Base-by-base conservation (phyloP, 2,329 filamentous ascomycete species). In the Gnomoniopsis smithogilvyi region DNA sequence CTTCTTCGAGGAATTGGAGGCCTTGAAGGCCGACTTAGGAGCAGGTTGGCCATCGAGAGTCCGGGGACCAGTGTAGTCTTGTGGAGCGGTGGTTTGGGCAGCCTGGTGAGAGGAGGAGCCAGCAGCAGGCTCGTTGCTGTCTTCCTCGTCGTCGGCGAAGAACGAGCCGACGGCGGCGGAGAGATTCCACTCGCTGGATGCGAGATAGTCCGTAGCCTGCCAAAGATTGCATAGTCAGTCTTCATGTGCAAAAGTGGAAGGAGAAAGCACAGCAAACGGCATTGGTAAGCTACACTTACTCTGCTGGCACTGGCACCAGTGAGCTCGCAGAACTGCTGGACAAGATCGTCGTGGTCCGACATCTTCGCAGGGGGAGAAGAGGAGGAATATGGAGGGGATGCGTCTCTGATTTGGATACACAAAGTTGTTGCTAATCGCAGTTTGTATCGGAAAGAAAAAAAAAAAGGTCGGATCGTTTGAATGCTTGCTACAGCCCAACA, bases 131-230 rank as follows among this genome's bases (percentile, higher is more conserved):
- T 78, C 75, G 60, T 77, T 74, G 36, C 74, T 72, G 10, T 68
- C 73, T 57, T 83, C 80, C 26, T 86, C 83, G 36, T 79, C 74
- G 59, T 84, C 78, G 61, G 79, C 77, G 68, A 84, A 91, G 74
- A 81, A 90, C 53, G 84, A 80, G 33, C 83, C 79, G 56, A 83
- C 80, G 17, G 88, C 88, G 11, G 78, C 75, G 64, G 82, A 78
- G 47, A 91, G 74, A 67, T 92, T 82, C 87, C 89, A 92, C 64
- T 81, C 75, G 67, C 82, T 86, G 38, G 81, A 80, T 22, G 79
- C 76, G 8, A 94, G 84, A 65, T 89, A 89, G 62, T 87, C 80
- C 58, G 79, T 78, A 50, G 89, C 89, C 89, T 92, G 63, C 11
- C 12, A 48, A n/a, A n/a, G 26, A n/a, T n/a, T 6, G 2, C 1